These are phyloP conservation scores for Pythium dissimile DNA, from an alignment of 352 stramenopile genomes.

Conservation along the genomic window DNA sequence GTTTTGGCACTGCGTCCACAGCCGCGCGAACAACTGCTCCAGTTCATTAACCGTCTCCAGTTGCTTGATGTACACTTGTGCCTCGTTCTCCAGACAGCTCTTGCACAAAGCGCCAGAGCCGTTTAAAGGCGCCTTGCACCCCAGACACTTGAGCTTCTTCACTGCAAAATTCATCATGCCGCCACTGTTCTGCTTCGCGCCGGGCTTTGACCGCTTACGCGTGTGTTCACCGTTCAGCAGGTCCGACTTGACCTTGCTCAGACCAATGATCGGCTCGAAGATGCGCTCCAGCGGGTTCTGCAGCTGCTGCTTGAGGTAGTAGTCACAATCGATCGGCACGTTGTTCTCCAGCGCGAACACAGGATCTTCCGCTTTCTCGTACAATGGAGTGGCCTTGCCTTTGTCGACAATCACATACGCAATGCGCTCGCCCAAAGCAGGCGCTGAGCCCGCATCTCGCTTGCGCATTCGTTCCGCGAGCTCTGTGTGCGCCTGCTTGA, in stretches of 20 bases:
- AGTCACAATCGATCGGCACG: constrained; percentile 98
- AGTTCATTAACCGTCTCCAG: constrained; percentile 91
- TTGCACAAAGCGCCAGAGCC: constrained; percentile 91
- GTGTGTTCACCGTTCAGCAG: constrained; percentile 98
- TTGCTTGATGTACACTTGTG: constrained; percentile 95
- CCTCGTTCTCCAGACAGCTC: constrained; percentile 92
- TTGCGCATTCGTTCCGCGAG: constrained; percentile 98
- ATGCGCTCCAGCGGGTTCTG: constrained; percentile 97
- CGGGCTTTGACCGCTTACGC: constrained; percentile 96
- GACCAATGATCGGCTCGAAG: constrained; percentile 97
- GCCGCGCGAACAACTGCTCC: constrained; percentile 91
- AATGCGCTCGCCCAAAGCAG: constrained; percentile 98
- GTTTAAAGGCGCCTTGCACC: constrained; percentile 94
- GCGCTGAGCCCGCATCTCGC: constrained; percentile 95
- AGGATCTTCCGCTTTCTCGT: constrained; percentile 98
- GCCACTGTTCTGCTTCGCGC: constrained; percentile 92
- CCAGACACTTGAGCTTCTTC: constrained; percentile 97
- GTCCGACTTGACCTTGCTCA: constrained; percentile 88
- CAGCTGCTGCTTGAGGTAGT: constrained; percentile 99
- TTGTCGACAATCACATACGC: constrained; percentile 99
- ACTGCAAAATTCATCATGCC: constrained; percentile 99
- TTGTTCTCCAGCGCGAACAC: constrained; percentile 99
- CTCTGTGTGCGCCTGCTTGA: constrained; percentile 99
- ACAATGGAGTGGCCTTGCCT: constrained; percentile 93
- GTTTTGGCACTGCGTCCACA: constrained; percentile 98